These are phyloP conservation scores for Suillus alpinus DNA, from an alignment of 768 basidiomycete genomes.

Conservation along the genomic window DNA sequence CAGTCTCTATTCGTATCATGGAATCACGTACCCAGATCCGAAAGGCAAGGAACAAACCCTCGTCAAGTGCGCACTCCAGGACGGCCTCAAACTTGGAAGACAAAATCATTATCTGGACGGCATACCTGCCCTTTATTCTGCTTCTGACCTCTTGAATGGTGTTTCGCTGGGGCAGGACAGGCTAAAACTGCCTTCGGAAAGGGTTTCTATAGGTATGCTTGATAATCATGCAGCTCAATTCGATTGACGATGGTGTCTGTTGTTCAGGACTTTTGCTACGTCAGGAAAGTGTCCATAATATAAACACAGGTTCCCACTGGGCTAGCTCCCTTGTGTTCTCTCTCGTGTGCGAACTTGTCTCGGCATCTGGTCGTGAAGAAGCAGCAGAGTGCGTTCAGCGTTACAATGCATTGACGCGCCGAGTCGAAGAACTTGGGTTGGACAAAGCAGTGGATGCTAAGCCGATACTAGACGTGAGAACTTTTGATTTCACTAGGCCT, in stretches of 20 bases:
- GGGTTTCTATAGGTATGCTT: conserved; percentile 57
- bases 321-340: conserved; percentile 71
- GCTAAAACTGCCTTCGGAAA: conserved; percentile 42
- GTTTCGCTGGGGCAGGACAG: conserved; percentile 30
- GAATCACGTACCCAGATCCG: conserved; percentile 54
- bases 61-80: conserved; percentile 70
- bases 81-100: conserved; percentile 80
- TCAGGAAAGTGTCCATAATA: conserved; percentile 62
- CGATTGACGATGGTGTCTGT: background rate
- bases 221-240: background rate
- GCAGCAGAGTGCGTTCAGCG: conserved; percentile 47
- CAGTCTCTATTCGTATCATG: conserved; percentile 68
- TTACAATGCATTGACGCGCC: conserved; percentile 66
- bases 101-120: conserved; percentile 79
- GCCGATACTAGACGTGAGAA: conserved; percentile 75
- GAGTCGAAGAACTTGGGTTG: conserved; percentile 62
- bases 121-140: conserved; percentile 62
- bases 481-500: background rate
- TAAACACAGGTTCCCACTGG: conserved; percentile 64
- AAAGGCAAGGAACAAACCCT: conserved; percentile 62
- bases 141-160: conserved; percentile 41
- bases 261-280: conserved; percentile 64
- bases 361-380: conserved; percentile 34
- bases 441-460: conserved; percentile 61
- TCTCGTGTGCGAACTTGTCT: conserved; percentile 64